Evolutionary conservation across 768 basidiomycete genomes (phyloP), one percentile per base, ranked within the genome.

Genomic region (Aureoboletus auriporus): DNA sequence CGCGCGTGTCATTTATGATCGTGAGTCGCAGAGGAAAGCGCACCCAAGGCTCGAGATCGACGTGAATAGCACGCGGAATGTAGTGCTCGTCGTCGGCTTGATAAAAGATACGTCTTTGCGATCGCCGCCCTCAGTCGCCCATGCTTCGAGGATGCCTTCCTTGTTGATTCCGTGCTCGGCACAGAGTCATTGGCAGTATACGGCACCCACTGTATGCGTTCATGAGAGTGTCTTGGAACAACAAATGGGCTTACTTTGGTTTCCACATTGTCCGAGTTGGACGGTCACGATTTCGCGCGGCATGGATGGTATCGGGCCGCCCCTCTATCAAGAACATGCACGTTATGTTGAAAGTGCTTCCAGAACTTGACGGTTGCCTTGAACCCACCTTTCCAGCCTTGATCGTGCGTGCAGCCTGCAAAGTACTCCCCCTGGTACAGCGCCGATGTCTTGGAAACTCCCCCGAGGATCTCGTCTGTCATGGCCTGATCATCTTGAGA

Each of bases 1-100:
- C 17, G 11, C 17, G 26, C 4, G 4, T 23, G 20, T 7, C 29
- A 8, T 13, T 33, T 30, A 31, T 14, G 13, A 12, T 29, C 28
- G 10, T 2, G 14, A 23, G 20, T 5, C 33, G 17, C 5, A 17
- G 8, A 2, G 13, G 3, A 30, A 23, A 26, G 73, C 84, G 65
- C 62, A 96, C 95, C 65, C 96, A 79, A 16, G 96, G 96, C 65
- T 99, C 96, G 26, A 96, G 79, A 69, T 99, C 96, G 51, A 98
- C 84, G 34, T 98, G 78, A 52, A 99, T 95, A 5, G 96, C 92
- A 44, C 96, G 81, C 2, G 96, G 96, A 51, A 99, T 94, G 68
- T 98, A 99, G 61, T 96, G 94, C 66, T 98, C 96, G 62, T 99
- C 96, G 66, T 99, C 96, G n/a, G 96, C 96, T 68, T 98, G 95